A percentile compares a stretch with the other conserved stretches of the same genome.
Conservation (phyloP, 202 grass and related monocot species). For the Digitaria exilis region DNA sequence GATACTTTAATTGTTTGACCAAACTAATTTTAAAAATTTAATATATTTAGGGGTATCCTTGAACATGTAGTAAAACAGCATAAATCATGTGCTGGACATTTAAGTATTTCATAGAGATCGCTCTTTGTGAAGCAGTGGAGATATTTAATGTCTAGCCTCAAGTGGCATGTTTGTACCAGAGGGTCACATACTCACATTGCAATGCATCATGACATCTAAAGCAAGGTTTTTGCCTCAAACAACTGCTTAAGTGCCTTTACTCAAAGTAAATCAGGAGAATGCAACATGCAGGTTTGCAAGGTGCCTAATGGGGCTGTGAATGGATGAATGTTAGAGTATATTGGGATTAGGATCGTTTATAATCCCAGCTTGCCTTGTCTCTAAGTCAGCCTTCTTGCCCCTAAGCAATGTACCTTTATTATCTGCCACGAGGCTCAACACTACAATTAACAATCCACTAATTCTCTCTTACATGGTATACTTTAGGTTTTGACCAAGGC, state of each 20-base stretch:
- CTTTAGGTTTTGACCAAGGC: no score
- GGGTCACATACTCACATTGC: not conserved
- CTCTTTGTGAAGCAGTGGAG: not conserved
- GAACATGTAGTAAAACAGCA: not conserved
- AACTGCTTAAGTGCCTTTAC: not conserved
- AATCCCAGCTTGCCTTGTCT: no score
- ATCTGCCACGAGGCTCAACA: no score
- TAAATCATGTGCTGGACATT: not conserved
- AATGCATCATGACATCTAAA: not conserved
- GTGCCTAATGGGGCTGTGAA: not conserved
- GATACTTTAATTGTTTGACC: not conserved
- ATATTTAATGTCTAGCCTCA: not conserved
- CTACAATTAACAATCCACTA: no score
- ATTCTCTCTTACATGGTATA: no score
- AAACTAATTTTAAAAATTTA: not conserved
- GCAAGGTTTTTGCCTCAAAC: not conserved
- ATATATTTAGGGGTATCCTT: not conserved
- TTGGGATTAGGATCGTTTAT: no score
- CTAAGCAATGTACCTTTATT: no score
- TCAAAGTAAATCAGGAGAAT: not conserved
- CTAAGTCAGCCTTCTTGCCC: no score
- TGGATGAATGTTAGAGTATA: no score
- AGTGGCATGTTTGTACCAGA: not conserved
- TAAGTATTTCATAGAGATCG: not conserved
- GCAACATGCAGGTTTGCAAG: not conserved